Base-by-base conservation (phyloP, 495 filamentous ascomycete genomes). In the Acidomyces sp. region DNA sequence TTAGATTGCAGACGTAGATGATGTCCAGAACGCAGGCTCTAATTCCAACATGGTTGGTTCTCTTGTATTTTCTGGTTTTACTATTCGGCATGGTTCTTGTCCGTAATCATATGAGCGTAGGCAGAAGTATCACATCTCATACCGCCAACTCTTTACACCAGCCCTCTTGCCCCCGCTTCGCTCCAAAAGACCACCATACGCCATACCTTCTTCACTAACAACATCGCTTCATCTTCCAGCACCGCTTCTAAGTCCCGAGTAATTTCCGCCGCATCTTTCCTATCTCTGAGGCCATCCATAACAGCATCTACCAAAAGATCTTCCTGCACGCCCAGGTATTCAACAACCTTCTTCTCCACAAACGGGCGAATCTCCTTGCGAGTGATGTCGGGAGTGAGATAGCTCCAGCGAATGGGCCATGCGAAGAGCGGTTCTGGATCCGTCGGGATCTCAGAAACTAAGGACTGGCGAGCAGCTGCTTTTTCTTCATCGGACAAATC, bases 171-270 rank as follows among this genome's bases (percentile, higher is more conserved):
- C 73, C 93, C 90, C 53, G 77, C 80, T 63, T 97, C 90, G 19
- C 83, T 88, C 53, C 86, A 96, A 78, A 95, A 96, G 58, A 96
- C 94, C 35, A 94, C 73, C 86, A 96, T 92, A 32, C 90, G 74
- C 90, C 90, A 97, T 20, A 97, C 70, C 62, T 95, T 96, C 72
- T 82, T 88, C 15, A 96, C 90, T 49, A 97, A 64, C 7, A 78
- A 81, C 58, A 93, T 87, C 3, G 86, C 86, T 52, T 96, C 92
- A 55, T 97, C 90, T 56, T 94, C 90, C 43, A 97, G 61, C 27
- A 85, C 85, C 82, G 87, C 54, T 41, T 79, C 79, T 29, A 97
- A 59, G 45, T 88, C 77, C 49, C 82, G 80, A 16, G 93, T 85
- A 46, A 97, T 59, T 26, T 82, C 82, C 55, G 77, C 72, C 17